Evolutionary conservation across 2,329 filamentous ascomycete species (phyloP), one percentile per base, ranked within the genome.

Genomic region (Gnomoniopsis smithogilvyi): DNA sequence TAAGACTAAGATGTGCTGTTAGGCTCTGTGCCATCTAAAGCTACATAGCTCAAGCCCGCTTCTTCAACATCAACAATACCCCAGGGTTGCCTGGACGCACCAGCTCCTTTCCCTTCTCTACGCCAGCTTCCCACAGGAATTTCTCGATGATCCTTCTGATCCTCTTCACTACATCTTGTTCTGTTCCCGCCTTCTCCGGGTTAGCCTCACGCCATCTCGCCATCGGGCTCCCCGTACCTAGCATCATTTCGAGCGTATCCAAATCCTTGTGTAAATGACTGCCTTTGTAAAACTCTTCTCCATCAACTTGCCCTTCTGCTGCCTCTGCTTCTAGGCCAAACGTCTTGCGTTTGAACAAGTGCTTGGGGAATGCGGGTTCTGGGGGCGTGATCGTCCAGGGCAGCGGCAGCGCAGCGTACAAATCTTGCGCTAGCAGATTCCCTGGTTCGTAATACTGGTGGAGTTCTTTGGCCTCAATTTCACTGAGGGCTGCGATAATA

Each of bases 201-300:
- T 82, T 65, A 0, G 76, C 78, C 64, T 78, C 67, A 11, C 76
- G 69, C 78, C 78, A 81, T 45, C 79, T 68, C 0, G 70, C 70
- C 1, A 77, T 67, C 0, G 72, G 68, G 59, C 78, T 80, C 3
- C 66, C 58, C 0, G 77, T 79, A 1, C 66, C 66, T 7, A 77
- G 38, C 6, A 72, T 46, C 56, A 65, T 67, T 58, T 78, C 76
- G 15, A 78, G 49, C n/a, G 58, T 61, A 24, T 74, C 69, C 54
- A 79, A 19, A 2, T 65, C 66, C n/a, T n/a, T n/a, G n/a, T n/a
- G n/a, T n/a, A n/a, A 8, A 59, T 36, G 4, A 67, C 56, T 12
- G 66, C 56, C 61, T 2, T 62, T 62, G 43, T 67, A 71, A 57
- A 72, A 72, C n/a, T 69, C 55, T 3, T 69, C 67, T 4, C 62